Base-by-base conservation (phyloP, 257 asterid species). In the Solanum medicagineum region DNA sequence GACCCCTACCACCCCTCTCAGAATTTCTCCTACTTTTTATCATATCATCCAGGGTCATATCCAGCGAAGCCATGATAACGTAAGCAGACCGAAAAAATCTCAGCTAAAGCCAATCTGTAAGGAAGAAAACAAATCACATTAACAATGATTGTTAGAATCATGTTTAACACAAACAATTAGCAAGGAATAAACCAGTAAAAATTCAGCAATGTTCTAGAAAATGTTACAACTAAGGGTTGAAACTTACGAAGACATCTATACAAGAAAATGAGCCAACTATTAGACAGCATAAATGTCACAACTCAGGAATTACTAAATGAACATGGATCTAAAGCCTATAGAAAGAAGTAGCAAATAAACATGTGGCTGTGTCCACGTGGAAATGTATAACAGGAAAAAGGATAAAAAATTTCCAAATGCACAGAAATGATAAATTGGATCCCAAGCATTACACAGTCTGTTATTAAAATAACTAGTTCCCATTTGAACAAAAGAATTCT, bases 31-130 rank as follows among this genome's bases (percentile, higher is more conserved):
- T 92, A 90, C 79, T 97, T 89, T 95, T 95, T 81, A 97, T 97
- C 97, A 95, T 92, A 89, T 95, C 97, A 20, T 94, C 98, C 90
- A 95, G 88, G 0, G 99, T 88, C 90, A 93, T 89, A 85, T 94
- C 97, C 93, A 96, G 53, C 45, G 98, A 89, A 53, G 99, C 98
- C 99, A 96, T 96, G 40, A 87, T 82, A 14, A 45, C 74, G 17
- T 81, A 84, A 36, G 77, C 55, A 59, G 80, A 77, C 68, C 32
- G 69, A 40, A n/a, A 20, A 82, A 77, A 80, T 20, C 77, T 84
- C 74, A 7, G 49, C 29, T 47, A 74, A 57, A 71, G 68, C 20
- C 12, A 81, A 85, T 85, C 92, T 90, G 92, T 51, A 85, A 84
- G 49, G 45, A 53, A 73, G 47, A 63, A 55, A 49, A 62, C 22